Evolutionary conservation across 495 filamentous ascomycete genomes (phyloP).

Genomic region (Thozetella sp.): DNA sequence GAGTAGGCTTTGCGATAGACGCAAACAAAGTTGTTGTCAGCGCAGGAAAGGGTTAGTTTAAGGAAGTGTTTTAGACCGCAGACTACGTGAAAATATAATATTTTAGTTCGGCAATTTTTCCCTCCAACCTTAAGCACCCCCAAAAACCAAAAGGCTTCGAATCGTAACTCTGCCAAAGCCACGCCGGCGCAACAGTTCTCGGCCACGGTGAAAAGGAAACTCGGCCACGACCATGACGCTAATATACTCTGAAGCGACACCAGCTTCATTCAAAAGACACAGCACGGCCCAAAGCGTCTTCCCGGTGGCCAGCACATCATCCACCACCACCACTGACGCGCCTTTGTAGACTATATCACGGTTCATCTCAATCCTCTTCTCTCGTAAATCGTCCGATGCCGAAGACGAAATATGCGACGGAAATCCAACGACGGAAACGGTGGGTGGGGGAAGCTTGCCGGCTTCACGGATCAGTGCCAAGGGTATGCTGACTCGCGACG

Average conservation of each 20-base stretch:
- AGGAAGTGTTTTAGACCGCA: too few relatives aligned
- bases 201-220: conserved; percentile 62
- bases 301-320: conserved; percentile 66
- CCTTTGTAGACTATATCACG: conserved; percentile 42
- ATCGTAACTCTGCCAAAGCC: conserved; percentile 60
- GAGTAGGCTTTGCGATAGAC: too few relatives aligned
- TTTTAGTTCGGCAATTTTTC: too few relatives aligned
- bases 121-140: conserved; percentile 47
- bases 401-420: conserved; percentile 60
- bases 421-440: conserved; percentile 48
- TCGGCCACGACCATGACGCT: conserved; percentile 61
- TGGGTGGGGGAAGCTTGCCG: conserved; percentile 63
- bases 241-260: conserved; percentile 42
- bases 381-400: conserved; percentile 26
- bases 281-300: conserved; percentile 61
- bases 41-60: too few relatives aligned
- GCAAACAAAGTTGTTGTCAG: too few relatives aligned
- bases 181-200: conserved; percentile 47
- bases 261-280: conserved; percentile 48
- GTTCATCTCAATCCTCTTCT: conserved; percentile 55
- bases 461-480: conserved; percentile 59
- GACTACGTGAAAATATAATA: too few relatives aligned
- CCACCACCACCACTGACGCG: conserved; percentile 58
- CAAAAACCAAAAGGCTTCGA: conserved; percentile 63
- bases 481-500: conserved; percentile 42